phyloP scores from a whole-genome alignment of 805 yeast species.

The Saccharomycopsis babjevae region DNA sequence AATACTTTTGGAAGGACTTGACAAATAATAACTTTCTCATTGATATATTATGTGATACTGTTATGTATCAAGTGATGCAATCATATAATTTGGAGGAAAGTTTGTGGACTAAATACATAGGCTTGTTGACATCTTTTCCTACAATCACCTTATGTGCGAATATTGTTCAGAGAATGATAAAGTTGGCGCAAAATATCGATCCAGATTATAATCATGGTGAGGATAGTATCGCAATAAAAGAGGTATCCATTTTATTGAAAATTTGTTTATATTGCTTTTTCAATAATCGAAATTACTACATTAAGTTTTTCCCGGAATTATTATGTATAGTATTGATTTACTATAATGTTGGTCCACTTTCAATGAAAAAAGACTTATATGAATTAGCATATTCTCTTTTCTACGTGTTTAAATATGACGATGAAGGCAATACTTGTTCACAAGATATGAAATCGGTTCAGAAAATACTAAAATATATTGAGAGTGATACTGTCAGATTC shows the following conservation, averaged over 20 bases:
- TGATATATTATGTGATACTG: conserved; percentile 24
- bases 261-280: conserved; percentile 40
- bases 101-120: conserved; percentile 40
- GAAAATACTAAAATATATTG: conserved; percentile 31
- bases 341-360: conserved; percentile 3
- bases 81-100: conserved; percentile 24
- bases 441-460: conserved; percentile 28
- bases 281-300: conserved; percentile 39
- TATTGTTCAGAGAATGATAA: conserved; percentile 34
- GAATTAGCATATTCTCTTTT: conserved; percentile 24
- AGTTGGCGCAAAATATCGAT: conserved; percentile 29
- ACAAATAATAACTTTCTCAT: conserved; percentile 37
- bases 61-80: neutral
- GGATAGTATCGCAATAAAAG: conserved; percentile 34
- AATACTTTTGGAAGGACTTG: conserved; percentile 40
- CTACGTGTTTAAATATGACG: conserved; percentile 36
- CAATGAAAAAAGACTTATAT: conserved; percentile 38
- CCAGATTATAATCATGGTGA: conserved; percentile 21
- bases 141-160: conserved; percentile 45
- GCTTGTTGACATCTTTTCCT: conserved; percentile 36
- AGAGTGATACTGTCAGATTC: conserved; percentile 46
- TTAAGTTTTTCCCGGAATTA: conserved; percentile 41
- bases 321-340: conserved; percentile 40
- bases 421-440: conserved; percentile 25
- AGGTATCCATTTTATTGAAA: conserved; percentile 41